Conservation (phyloP, 177 flowering plant species). For the Tripterygium wilfordii region DNA sequence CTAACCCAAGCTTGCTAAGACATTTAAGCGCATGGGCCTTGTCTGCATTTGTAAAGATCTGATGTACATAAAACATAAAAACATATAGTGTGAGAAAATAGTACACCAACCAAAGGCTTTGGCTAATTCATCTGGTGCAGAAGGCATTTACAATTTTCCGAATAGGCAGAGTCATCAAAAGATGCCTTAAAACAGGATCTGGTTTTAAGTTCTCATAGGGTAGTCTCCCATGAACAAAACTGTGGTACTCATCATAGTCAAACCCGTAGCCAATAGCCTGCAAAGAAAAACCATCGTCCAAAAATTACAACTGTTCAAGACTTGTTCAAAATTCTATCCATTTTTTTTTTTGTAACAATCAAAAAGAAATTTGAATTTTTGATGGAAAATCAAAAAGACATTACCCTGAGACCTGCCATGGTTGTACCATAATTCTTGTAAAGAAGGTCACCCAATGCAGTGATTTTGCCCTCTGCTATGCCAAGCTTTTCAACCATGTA, state of each 20-base stretch:
- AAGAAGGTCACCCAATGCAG: conserved; percentile 43
- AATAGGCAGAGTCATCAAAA: conserved; percentile 63
- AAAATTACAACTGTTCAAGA: no score
- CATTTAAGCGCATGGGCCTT: conserved; percentile 65
- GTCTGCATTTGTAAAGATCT: conserved; percentile 89
- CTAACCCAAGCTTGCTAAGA: conserved; percentile 70
- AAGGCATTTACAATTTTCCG: conserved; percentile 77
- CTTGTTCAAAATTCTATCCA: background rate
- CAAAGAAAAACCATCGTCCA: conserved; percentile 2
- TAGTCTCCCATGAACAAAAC: conserved; percentile 88
- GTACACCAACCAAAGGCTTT: no score
- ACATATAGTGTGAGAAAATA: no score
- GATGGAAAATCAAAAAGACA: conserved; percentile 2
- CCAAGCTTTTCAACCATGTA: conserved; percentile 81
- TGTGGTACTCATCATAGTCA: conserved; percentile 94
- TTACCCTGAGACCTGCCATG: conserved; percentile 95
- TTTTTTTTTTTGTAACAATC: no score
- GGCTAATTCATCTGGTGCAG: background rate
- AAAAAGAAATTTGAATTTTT: no score
- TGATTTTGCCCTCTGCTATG: conserved; percentile 51
- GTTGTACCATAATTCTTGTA: conserved; percentile 96
- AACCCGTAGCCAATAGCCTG: conserved; percentile 95
- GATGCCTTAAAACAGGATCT: conserved; percentile 67
- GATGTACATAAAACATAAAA: conserved; percentile 5
- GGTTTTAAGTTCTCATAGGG: conserved; percentile 81